phyloP scores from a whole-genome alignment of 2,329 filamentous ascomycete genomes.

The Septoria petroselini region DNA sequence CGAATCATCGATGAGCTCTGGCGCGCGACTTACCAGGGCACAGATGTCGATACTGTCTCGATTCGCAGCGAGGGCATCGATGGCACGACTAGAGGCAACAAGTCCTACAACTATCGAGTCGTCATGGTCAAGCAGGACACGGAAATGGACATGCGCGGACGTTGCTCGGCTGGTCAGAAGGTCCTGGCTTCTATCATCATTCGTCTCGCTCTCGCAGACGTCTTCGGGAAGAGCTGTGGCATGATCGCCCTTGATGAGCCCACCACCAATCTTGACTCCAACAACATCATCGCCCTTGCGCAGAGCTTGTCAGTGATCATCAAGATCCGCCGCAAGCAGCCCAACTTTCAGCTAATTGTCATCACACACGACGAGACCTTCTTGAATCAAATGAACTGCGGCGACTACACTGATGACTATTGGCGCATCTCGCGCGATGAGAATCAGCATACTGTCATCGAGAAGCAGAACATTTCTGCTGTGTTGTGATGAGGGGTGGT shows the following conservation, averaged over 20 bases:
- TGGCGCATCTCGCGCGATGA: constrained; percentile 81
- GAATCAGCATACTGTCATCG: constrained; percentile 83
- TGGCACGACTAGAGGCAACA: constrained; percentile 69
- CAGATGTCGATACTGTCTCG: constrained; percentile 92
- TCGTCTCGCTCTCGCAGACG: constrained; percentile 90
- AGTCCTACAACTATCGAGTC: constrained; percentile 92
- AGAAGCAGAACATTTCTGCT: constrained; percentile 51
- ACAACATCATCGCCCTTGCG: constrained; percentile 90
- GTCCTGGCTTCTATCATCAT: constrained; percentile 97
- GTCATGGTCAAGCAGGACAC: constrained; percentile 97
- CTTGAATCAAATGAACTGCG: constrained; percentile 85
- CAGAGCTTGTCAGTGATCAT: constrained; percentile 85
- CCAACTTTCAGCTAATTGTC: constrained; percentile 96
- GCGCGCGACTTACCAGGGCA: constrained; percentile 94
- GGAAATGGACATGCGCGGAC: constrained; percentile 99
- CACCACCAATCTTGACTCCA: constrained; percentile 90
- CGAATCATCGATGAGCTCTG: constrained; percentile 92
- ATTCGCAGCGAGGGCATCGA: constrained; percentile 75
- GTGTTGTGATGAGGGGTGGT: constrained; percentile 1
- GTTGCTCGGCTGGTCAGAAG: constrained; percentile 94
- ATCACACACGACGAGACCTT: constrained; percentile 99
- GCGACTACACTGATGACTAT: constrained; percentile 89
- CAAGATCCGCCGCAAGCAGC: constrained; percentile 73
- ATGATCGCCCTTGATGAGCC: constrained; percentile 96
- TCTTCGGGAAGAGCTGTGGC: constrained; percentile 92